Conservation (phyloP, 352 stramenopile species). For the Phytophthora uliginosa region DNA sequence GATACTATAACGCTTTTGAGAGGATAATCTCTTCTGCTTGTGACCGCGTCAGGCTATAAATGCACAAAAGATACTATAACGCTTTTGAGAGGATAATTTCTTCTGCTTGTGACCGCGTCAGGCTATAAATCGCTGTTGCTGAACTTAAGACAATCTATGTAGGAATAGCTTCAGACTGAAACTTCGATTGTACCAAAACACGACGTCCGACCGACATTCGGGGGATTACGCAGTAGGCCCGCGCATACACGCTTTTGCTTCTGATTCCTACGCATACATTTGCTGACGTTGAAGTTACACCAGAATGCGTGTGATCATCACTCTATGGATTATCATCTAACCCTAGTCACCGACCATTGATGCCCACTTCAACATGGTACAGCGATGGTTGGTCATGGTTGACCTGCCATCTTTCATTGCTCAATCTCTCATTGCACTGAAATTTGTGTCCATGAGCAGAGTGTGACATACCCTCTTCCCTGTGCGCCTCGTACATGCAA, state of each 20-base stretch:
- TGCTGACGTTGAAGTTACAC: not conserved
- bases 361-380: slow-evolving; percentile 7
- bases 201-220: no score
- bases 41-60: no score
- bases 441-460: not conserved
- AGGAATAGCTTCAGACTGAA: no score
- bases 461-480: not conserved
- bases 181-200: no score
- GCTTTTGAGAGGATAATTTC: not conserved
- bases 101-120: no score
- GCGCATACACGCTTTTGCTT: no score
- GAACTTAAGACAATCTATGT: no score
- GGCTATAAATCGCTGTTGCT: no score
- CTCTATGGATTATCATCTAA: not conserved
- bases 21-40: no score
- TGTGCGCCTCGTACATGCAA: no score
- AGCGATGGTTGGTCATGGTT: not conserved
- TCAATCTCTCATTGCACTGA: not conserved
- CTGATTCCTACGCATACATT: not conserved
- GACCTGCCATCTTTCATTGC: not conserved
- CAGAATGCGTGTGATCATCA: slow-evolving; percentile 6
- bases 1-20: no score
- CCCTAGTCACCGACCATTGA: not conserved
- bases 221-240: no score
- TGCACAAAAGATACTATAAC: not conserved